Conservation (phyloP, 306 rosid genomes). For the Fragaria ananassa region DNA sequence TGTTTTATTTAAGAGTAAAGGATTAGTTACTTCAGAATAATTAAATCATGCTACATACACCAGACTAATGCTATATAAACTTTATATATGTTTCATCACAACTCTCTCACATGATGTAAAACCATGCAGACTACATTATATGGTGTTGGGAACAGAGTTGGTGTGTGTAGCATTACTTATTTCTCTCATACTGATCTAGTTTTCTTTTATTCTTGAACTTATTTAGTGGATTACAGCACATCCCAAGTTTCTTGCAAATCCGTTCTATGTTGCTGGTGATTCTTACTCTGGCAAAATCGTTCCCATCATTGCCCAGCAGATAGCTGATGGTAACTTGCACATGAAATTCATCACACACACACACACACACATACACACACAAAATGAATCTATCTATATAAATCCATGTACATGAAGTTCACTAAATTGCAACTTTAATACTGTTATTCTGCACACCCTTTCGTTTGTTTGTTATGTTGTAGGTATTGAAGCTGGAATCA, state of each 20-base stretch:
- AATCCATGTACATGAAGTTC: background rate
- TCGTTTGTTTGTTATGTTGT: background rate
- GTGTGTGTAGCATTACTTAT: background rate
- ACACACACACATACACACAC: background rate
- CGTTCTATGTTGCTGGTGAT: conserved; percentile 17
- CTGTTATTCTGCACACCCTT: background rate
- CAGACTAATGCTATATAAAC: background rate
- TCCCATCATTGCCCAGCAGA: conserved; percentile 6
- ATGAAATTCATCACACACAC: background rate
- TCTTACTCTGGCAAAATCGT: conserved; percentile 12
- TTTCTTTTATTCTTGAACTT: background rate
- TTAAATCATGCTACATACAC: background rate
- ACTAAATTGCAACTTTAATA: background rate
- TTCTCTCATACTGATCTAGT: background rate
- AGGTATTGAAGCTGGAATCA: conserved; percentile 12
- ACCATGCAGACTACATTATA: background rate
- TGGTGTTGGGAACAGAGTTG: background rate
- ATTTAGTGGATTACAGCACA: conserved; percentile 13
- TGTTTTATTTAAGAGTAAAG: background rate
- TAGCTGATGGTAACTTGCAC: conserved; percentile 1
- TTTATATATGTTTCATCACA: background rate
- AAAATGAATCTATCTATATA: background rate
- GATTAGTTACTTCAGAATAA: background rate
- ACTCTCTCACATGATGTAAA: background rate
- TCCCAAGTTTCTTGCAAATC: conserved; percentile 16